These are phyloP conservation scores for Sclerotinia sclerotiorum DNA, from an alignment of 2,329 filamentous ascomycete species.

Conservation along the genomic window DNA sequence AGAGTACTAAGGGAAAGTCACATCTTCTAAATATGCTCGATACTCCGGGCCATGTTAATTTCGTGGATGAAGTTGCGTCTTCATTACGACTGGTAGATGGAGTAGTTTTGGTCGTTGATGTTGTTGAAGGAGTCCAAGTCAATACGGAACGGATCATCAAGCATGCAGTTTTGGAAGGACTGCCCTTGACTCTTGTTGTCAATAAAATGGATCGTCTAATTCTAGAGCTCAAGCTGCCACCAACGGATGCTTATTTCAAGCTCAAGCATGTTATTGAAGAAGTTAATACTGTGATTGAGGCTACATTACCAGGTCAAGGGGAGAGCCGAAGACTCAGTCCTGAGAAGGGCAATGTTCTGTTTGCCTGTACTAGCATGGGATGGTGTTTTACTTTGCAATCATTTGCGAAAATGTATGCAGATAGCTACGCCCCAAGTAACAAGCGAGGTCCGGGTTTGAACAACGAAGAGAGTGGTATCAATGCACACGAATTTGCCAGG, in stretches of 20 bases:
- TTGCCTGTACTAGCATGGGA: slow-evolving; percentile 87
- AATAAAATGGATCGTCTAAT: slow-evolving; percentile 98
- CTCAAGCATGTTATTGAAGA: slow-evolving; percentile 98
- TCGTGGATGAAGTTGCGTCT: slow-evolving; percentile 93
- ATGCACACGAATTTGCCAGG: slow-evolving; percentile 77
- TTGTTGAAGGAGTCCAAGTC: slow-evolving; percentile 97
- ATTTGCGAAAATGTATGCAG: slow-evolving; percentile 94
- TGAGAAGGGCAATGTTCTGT: slow-evolving; percentile 97
- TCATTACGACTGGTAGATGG: slow-evolving; percentile 86
- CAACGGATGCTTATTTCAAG: slow-evolving; percentile 97
- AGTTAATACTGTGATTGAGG: slow-evolving; percentile 94
- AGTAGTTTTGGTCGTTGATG: slow-evolving; percentile 89
- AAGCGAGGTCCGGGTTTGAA: slow-evolving; percentile 45
- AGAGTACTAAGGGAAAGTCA: slow-evolving; percentile 87
- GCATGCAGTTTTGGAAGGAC: slow-evolving; percentile 84
- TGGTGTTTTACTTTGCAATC: slow-evolving; percentile 96
- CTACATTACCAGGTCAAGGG: slow-evolving; percentile 76
- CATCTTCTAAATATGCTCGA: slow-evolving; percentile 94
- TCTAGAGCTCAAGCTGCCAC: slow-evolving; percentile 88
- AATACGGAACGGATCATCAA: slow-evolving; percentile 98
- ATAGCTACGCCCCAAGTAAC: slow-evolving; percentile 61
- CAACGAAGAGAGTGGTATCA: slow-evolving; percentile 52
- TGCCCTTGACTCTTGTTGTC: slow-evolving; percentile 85
- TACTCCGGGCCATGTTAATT: slow-evolving; percentile 97
- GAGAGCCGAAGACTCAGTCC: slow-evolving; percentile 82